phyloP scores from a whole-genome alignment of 176 grass and related monocot genomes.

The Tuctoria greenei region DNA sequence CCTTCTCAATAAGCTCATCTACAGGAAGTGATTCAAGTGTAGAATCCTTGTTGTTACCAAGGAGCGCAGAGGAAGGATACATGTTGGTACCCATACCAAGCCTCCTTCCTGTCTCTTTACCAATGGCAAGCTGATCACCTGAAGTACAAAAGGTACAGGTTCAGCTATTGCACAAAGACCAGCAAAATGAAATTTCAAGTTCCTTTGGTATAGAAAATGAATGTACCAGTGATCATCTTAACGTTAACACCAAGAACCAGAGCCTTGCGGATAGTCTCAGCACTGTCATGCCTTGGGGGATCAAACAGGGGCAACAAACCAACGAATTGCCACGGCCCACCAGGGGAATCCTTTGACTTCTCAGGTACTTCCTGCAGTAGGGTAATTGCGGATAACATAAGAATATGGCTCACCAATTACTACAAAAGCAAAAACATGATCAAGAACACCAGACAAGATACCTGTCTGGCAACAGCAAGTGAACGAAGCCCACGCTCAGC shows the following conservation, averaged over 20 bases:
- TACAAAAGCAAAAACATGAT: background rate
- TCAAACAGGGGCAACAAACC: slow-evolving; percentile 92
- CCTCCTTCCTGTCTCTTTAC: slow-evolving; percentile 94
- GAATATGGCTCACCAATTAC: background rate
- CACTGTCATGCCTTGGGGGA: slow-evolving; percentile 96
- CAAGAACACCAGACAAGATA: slow-evolving; percentile 29
- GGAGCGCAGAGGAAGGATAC: slow-evolving; percentile 94
- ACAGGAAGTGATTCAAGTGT: slow-evolving; percentile 75
- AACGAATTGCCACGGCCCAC: slow-evolving; percentile 91
- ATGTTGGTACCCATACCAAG: slow-evolving; percentile 99
- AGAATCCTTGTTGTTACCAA: slow-evolving; percentile 79
- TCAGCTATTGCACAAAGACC: background rate
- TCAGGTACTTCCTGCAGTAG: slow-evolving; percentile 91
- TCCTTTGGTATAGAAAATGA: background rate
- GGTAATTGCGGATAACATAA: slow-evolving; percentile 22
- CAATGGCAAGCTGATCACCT: slow-evolving; percentile 99
- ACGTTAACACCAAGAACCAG: slow-evolving; percentile 96
- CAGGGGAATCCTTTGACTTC: slow-evolving; percentile 68
- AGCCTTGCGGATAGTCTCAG: slow-evolving; percentile 96
- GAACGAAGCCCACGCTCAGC: slow-evolving; percentile 96
- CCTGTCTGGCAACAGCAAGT: slow-evolving; percentile 91
- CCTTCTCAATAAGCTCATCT: slow-evolving; percentile 97
- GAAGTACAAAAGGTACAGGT: slow-evolving; percentile 15
- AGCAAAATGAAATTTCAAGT: background rate
- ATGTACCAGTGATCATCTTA: slow-evolving; percentile 96